Evolutionary conservation across 2,329 filamentous ascomycete species (phyloP), one percentile per base, ranked within the genome.

Genomic region (Didymella lethalis): DNA sequence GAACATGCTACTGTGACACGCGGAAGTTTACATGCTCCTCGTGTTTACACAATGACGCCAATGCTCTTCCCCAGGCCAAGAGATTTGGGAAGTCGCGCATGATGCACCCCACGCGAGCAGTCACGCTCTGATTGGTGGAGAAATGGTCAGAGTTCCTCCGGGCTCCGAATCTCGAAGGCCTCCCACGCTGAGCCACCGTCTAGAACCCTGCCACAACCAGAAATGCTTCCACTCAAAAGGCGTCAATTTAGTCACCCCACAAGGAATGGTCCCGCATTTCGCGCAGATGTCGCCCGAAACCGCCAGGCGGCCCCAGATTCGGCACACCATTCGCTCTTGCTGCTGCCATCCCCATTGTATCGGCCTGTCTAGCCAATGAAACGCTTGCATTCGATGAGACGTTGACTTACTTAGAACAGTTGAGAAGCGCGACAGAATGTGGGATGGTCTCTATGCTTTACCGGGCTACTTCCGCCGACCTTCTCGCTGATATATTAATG

Each of bases 401-500:
- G 58, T 69, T 50, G 63, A 71, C 66, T 34, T 64, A 59, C 54
- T 18, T 46, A 64, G 58, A 65, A 58, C 58, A 59, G 69, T 66
- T 64, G 65, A 64, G 54, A 62, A 62, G 62, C 57, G 60, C 50
- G 54, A 65, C 52, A 45, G 57, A 58, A 61, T 54, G 73, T 75
- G 74, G 72, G 69, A 75, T 73, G 66, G 43, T 25, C 59, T 65
- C 32, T 72, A 66, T 65, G 66, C 70, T 68, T 60, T 64, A 61
- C 60, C 70, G 68, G 63, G 63, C 68, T 72, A 72, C 56, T 70
- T 75, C 67, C 65, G 60, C 69, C 73, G 65, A 71, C 71, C 68
- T 69, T 70, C 61, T 69, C 66, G 69, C 66, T 66, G 58, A 52
- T 75, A 75, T 76, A 76, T 76, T 76, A 77, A 75, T 67, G 69